These are phyloP conservation scores for Ogataea neopini DNA, from an alignment of 805 yeast species.

Conservation along the genomic window DNA sequence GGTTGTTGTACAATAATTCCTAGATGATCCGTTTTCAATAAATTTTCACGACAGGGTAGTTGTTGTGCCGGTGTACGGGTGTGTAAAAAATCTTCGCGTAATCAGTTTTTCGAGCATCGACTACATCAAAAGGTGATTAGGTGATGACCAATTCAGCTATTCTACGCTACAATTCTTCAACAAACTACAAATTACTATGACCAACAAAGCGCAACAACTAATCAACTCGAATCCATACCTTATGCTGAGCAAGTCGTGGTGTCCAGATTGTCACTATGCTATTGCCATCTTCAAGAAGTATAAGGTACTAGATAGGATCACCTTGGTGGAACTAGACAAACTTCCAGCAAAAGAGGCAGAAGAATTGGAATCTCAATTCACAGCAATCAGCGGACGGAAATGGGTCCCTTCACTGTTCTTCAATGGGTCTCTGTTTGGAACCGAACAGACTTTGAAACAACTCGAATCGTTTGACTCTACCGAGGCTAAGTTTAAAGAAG, in stretches of 20 bases:
- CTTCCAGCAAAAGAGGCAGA: slow-evolving; percentile 50
- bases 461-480: slow-evolving; percentile 39
- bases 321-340: slow-evolving; percentile 63
- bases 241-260: slow-evolving; percentile 72
- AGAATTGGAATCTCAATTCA: slow-evolving; percentile 55
- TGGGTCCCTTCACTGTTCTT: slow-evolving; percentile 73
- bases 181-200: no score
- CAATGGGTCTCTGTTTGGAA: slow-evolving; percentile 59
- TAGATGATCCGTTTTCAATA: no score
- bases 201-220: slow-evolving; percentile 44
- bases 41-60: no score
- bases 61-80: no score
- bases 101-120: no score
- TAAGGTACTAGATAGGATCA: slow-evolving; percentile 49
- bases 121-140: no score
- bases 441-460: slow-evolving; percentile 48
- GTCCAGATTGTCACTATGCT: slow-evolving; percentile 75
- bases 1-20: no score
- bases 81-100: no score
- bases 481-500: slow-evolving; percentile 36
- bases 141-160: no score
- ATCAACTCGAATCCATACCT: slow-evolving; percentile 49
- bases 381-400: slow-evolving; percentile 55
- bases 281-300: slow-evolving; percentile 54
- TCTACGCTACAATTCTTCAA: no score